Base-by-base conservation (phyloP, 2,329 filamentous ascomycete species). In the Boeremia exigua region DNA sequence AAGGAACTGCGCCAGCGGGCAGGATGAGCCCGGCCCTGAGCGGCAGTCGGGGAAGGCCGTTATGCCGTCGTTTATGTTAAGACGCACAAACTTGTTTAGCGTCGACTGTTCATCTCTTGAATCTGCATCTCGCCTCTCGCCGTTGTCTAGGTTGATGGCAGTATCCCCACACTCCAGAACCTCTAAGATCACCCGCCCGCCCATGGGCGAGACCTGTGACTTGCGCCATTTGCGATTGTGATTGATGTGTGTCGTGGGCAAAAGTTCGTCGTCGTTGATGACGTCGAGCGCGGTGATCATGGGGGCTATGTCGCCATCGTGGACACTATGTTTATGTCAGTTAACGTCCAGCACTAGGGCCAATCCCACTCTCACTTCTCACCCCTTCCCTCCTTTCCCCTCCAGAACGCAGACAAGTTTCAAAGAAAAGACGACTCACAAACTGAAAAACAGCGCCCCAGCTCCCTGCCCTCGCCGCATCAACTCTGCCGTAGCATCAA, bases 41-140 rank as follows among this genome's bases (percentile, higher is more conserved):
- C 75, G 61, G 61, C 82, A 84, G 23, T 74, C 77, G 3, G 79
- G 77, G 3, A 85, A 63, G 2, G 78, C 76, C 1, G 83, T 78
- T 27, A 85, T 79, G 8, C 79, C 82, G 61, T 86, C 84, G 62
- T 86, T 86, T 65, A 86, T 78, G 40, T 82, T 83, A 54, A 86
- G 65, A 15, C 84, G 78, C 19, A 86, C 74, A 57, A 77, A 84
- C 4, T 64, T 65, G 10, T 29, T 12, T 19, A 2, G n/a, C 6
- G 34, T 37, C 7, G 34, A 34, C 2, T 34, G 3, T 12, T 19
- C 27, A 1, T 23, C 27, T 6, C 1, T 4, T 2, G 4, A 5
- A 8, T 17, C 17, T 19, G 30, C 30, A 7, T 34, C 33, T 17
- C 4, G n/a, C 7, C 11, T 6, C 17, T 40, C 15, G 17, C 17